These are phyloP conservation scores for Hyaloscypha variabilis DNA, from an alignment of 495 filamentous ascomycete genomes.

Conservation along the genomic window DNA sequence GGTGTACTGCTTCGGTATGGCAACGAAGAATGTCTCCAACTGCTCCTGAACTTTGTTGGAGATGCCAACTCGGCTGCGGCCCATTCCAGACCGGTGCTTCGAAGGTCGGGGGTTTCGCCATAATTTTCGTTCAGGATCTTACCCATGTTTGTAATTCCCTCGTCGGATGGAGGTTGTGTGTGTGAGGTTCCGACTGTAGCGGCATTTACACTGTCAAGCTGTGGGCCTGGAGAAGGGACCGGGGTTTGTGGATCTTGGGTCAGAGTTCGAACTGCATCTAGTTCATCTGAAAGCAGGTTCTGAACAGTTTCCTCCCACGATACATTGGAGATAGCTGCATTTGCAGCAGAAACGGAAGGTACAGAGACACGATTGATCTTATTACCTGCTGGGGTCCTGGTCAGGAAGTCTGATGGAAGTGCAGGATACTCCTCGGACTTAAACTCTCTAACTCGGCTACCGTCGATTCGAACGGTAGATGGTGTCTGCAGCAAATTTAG, in stretches of 20 bases:
- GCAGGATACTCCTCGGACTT: not conserved
- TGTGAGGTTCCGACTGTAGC: not conserved
- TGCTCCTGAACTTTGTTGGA: constrained; percentile 4
- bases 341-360: not conserved
- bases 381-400: not conserved
- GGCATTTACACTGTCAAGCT: not conserved
- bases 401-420: not conserved
- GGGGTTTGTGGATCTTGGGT: not conserved
- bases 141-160: not conserved
- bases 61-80: not conserved
- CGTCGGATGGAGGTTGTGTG: not conserved
- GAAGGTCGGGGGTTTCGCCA: not conserved
- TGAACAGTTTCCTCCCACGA: not conserved
- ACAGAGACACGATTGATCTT: not conserved
- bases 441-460: not conserved
- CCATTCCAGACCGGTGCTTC: not conserved
- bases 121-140: not conserved
- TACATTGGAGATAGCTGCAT: not conserved
- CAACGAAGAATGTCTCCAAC: not conserved
- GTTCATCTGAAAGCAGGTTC: not conserved
- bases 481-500: not conserved
- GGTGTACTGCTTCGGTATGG: not conserved
- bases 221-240: not conserved
- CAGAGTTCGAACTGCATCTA: not conserved
- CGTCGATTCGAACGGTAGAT: not conserved